Conservation (phyloP, 73 alveolate genomes). For the Paramecium primaurelia region DNA sequence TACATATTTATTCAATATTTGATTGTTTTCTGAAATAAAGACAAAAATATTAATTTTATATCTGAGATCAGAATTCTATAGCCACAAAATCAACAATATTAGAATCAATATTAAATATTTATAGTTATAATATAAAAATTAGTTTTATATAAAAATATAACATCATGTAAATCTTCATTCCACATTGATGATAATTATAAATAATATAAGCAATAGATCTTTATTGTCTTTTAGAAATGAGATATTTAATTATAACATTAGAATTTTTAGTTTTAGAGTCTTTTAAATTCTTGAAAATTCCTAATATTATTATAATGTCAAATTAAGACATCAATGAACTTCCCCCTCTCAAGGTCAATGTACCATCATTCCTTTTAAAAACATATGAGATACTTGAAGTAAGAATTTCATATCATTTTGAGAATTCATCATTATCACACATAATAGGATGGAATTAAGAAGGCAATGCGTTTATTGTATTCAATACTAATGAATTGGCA, state of each 20-base stretch:
- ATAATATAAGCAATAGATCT: no score
- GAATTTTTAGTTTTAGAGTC: neutral
- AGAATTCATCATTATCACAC: neutral
- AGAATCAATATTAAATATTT: no score
- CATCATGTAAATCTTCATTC: no score
- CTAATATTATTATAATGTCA: neutral
- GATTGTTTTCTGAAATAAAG: neutral
- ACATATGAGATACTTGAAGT: slow-evolving; percentile 38
- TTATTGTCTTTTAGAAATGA: neutral
- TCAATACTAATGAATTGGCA: neutral
- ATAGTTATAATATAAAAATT: no score
- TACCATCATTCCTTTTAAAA: slow-evolving; percentile 42
- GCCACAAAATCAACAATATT: neutral
- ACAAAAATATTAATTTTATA: neutral
- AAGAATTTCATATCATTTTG: neutral
- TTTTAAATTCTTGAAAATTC: slow-evolving; percentile 24
- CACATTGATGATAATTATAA: no score
- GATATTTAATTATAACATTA: neutral
- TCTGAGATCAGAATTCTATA: neutral
- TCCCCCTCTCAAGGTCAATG: slow-evolving; percentile 23
- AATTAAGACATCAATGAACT: slow-evolving; percentile 24
- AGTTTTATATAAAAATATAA: no score
- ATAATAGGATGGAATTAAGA: slow-evolving; percentile 16
- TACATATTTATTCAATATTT: neutral
- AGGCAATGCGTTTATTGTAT: slow-evolving; percentile 32